A percentile compares a stretch with the other conserved stretches of the same genome.
Evolutionary conservation across 2,329 filamentous ascomycete species (phyloP).

Genomic region (Botryotinia globosa): DNA sequence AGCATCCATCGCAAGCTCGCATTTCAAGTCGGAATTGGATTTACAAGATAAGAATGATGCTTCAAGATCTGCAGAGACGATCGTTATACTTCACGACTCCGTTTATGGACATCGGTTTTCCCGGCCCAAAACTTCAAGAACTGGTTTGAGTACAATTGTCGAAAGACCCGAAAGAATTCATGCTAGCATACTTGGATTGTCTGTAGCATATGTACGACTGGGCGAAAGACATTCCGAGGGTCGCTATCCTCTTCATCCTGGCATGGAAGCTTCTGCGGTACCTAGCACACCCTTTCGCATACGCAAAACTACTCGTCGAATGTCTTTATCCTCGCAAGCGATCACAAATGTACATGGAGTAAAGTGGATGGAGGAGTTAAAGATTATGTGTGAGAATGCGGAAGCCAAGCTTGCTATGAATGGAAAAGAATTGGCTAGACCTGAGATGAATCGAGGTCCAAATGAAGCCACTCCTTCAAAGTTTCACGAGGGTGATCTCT

Average conservation of each 20-base stretch:
- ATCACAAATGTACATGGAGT: slow-evolving; percentile 89
- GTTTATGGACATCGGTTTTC: slow-evolving; percentile 95
- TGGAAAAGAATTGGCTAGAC: slow-evolving; percentile 73
- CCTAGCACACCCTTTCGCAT: slow-evolving; percentile 77
- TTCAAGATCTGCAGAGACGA: slow-evolving; percentile 52
- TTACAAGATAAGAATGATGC: slow-evolving; percentile 31
- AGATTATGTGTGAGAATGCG: slow-evolving; percentile 77
- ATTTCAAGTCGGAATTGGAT: slow-evolving; percentile 38
- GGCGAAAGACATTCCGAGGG: slow-evolving; percentile 76
- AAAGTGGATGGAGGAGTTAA: slow-evolving; percentile 92
- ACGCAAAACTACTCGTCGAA: slow-evolving; percentile 68
- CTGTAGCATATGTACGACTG: slow-evolving; percentile 85
- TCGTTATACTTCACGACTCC: slow-evolving; percentile 87
- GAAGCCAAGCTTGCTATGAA: slow-evolving; percentile 73
- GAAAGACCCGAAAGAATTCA: slow-evolving; percentile 90
- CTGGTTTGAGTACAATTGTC: slow-evolving; percentile 74
- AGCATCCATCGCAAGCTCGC: slow-evolving; percentile 42
- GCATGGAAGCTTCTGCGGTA: slow-evolving; percentile 49
- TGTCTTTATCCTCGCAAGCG: slow-evolving; percentile 69
- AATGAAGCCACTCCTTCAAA: slow-evolving; percentile 46
- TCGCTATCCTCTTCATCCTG: slow-evolving; percentile 63
- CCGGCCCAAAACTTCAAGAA: slow-evolving; percentile 72
- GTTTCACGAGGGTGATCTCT: slow-evolving; percentile 86
- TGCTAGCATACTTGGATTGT: slow-evolving; percentile 77
- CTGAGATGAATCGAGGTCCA: slow-evolving; percentile 55